Evolutionary conservation across 805 yeast genomes (phyloP), one percentile per base, ranked within the genome.

Genomic region (Yarrowia hollandica): DNA sequence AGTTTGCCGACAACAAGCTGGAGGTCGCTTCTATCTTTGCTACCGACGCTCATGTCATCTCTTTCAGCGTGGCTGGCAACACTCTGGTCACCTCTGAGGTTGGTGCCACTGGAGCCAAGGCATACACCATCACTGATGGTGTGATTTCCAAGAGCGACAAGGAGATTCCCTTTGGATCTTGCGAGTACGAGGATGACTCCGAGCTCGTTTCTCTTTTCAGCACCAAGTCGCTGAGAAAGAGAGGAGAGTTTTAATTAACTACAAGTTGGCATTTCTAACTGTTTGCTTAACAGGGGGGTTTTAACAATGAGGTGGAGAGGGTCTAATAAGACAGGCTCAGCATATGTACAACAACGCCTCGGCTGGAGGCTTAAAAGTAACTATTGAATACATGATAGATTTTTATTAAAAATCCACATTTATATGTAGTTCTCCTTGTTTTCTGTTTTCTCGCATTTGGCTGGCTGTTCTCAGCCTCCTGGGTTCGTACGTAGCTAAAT

Each of bases 211-310:
- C 84, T 15, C 74, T 83, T 65, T 81, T 81, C 66, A 71, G 75
- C 58, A 70, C 77, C 48, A 74, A 76, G 60, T 69, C 78, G 16
- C 75, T 83, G 66, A 78, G 86, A 65, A 83, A 83, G 70, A 79
- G 84, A 67, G 84, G 85, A 48, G 87, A 83, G 67, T 74, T 52
- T n/a, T 52, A 37, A n/a, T 21, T 8, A 23, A n/a, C n/a, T n/a
- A n/a, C n/a, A n/a, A n/a, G n/a, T n/a, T n/a, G n/a, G n/a, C n/a
- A n/a, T n/a, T n/a, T n/a, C n/a, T n/a, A n/a, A n/a, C n/a, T n/a
- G n/a, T n/a, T n/a, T n/a, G n/a, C n/a, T n/a, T n/a, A 18, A 22
- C 21, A n/a, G 18, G 35, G 26, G n/a, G n/a, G n/a, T n/a, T n/a
- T 28, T 42, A 42, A 42, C 50, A 39, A 10, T 4, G 18, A n/a